phyloP scores from a whole-genome alignment of 306 rosid genomes.

The Adenanthera pavonina region DNA sequence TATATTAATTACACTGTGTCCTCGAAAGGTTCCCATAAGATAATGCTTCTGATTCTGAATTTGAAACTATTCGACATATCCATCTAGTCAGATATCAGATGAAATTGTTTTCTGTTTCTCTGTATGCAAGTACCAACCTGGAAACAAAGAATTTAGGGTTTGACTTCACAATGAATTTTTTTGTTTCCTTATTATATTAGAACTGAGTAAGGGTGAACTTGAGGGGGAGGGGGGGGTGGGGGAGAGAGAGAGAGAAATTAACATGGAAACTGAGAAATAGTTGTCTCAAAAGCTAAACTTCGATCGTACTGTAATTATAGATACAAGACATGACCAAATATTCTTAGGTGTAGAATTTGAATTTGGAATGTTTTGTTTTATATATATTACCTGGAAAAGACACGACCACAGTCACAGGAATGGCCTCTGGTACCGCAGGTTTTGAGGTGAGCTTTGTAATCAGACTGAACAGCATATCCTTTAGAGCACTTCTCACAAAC shows the following conservation, averaged over 20 bases:
- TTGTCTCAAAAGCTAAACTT: background rate
- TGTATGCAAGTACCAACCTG: slow-evolving; percentile 17
- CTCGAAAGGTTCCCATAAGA: slow-evolving; percentile 20
- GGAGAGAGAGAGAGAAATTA: background rate
- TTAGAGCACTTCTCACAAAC: slow-evolving; percentile 88
- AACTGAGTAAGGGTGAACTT: slow-evolving; percentile 20
- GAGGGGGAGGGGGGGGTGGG: background rate
- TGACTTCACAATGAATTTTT: slow-evolving; percentile 36
- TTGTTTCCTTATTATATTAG: slow-evolving; percentile 25
- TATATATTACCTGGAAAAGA: slow-evolving; percentile 80
- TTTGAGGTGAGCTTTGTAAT: slow-evolving; percentile 96
- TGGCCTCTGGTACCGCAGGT: slow-evolving; percentile 99
- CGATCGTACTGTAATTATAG: background rate
- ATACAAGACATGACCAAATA: background rate
- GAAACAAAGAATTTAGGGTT: slow-evolving; percentile 46
- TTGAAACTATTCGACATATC: slow-evolving; percentile 23
- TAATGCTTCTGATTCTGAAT: slow-evolving; percentile 24
- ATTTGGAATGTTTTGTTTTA: background rate
- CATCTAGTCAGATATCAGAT: slow-evolving; percentile 20
- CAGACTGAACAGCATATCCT: slow-evolving; percentile 96
- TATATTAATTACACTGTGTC: background rate
- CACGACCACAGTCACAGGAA: slow-evolving; percentile 99
- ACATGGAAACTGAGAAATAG: slow-evolving; percentile 11
- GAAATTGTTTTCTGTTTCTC: slow-evolving; percentile 23
- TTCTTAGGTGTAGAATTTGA: background rate